Base-by-base conservation (phyloP, 1,139 yeast genomes). In the Nadsonia starkeyi-henricii region DNA sequence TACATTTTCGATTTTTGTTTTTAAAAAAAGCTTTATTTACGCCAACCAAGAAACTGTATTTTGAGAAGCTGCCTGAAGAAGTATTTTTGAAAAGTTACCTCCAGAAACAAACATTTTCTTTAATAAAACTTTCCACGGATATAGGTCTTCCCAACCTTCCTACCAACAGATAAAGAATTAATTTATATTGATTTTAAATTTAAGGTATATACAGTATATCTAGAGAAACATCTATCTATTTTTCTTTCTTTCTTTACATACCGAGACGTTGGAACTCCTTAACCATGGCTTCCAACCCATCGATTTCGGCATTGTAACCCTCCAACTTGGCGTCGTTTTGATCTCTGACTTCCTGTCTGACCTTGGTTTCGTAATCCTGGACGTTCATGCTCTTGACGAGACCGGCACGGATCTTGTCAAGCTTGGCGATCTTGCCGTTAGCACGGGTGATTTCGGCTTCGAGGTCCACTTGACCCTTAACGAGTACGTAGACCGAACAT, bases 391-490 rank as follows among this genome's bases (percentile, higher is more conserved):
- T 75, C 68, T 80, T 81, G 57, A 75, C 74, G 50, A 81, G 69
- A 52, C 70, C 66, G 45, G 68, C 69, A 59, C 75, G 72, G 50
- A 72, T 62, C 57, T 71, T 73, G 54, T 66, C 63, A 42, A 74
- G 70, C 66, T 78, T 80, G 51, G 68, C 73, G 61, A 88, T 74
- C 71, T 84, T 88, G 75, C 78, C 79, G 59, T 73, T 66, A 45
- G 89, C 94, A 75, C 89, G 91, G 57, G 73, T 63, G 60, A 91
- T 85, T 69, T 91, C 97, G 47, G 84, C 81, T 59, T 88, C 96
- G 59, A 89, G 77, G 64, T 91, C 96, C 58, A 91, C 80, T 64
- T 85, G 93, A 50, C 97, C 97, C 74, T 86, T 86, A 52, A 91
- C 96, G 63, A 91, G 75, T 39, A 89, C 78, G 61, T 85, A 95